Percentiles rank a stretch among this genome's conserved stretches.
Conservation (phyloP, 2,329 filamentous ascomycete genomes). For the Clarireedia homoeocarpa region DNA sequence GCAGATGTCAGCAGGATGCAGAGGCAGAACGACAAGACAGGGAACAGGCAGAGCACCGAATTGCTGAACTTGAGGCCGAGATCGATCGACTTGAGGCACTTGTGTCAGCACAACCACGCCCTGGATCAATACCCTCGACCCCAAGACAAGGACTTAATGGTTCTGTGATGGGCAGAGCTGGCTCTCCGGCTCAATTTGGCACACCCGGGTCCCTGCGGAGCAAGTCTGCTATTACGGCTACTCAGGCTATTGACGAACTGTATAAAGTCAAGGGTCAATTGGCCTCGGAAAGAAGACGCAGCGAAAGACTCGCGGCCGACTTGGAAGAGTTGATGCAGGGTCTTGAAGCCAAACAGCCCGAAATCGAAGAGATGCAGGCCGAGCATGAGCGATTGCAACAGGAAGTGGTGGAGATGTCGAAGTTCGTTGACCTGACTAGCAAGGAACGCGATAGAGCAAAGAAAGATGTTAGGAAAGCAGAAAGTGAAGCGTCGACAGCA, state of each 20-base stretch:
- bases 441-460: slow-evolving; percentile 72
- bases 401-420: slow-evolving; percentile 78
- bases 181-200: slow-evolving; percentile 47
- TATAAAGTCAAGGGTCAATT: slow-evolving; percentile 66
- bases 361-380: slow-evolving; percentile 75
- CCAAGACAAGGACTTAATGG: slow-evolving; percentile 47
- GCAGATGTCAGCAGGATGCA: slow-evolving; percentile 42
- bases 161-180: slow-evolving; percentile 42
- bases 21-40: slow-evolving; percentile 52
- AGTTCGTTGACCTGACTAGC: slow-evolving; percentile 73
- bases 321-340: slow-evolving; percentile 81
- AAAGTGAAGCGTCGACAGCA: slow-evolving; percentile 58
- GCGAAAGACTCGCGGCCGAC: slow-evolving; percentile 64
- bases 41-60: slow-evolving; percentile 51
- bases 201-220: slow-evolving; percentile 50
- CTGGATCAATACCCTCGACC: slow-evolving; percentile 49
- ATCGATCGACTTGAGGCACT: slow-evolving; percentile 53
- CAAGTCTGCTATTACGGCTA: slow-evolving; percentile 50
- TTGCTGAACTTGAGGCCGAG: slow-evolving; percentile 57
- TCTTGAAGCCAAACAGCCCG: slow-evolving; percentile 77
- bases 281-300: slow-evolving; percentile 64
- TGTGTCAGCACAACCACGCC: slow-evolving; percentile 31
- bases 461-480: slow-evolving; percentile 70
- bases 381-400: slow-evolving; percentile 74
- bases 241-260: slow-evolving; percentile 56